phyloP scores from a whole-genome alignment of 2,329 filamentous ascomycete genomes.

The Tolypocladium nubicola region DNA sequence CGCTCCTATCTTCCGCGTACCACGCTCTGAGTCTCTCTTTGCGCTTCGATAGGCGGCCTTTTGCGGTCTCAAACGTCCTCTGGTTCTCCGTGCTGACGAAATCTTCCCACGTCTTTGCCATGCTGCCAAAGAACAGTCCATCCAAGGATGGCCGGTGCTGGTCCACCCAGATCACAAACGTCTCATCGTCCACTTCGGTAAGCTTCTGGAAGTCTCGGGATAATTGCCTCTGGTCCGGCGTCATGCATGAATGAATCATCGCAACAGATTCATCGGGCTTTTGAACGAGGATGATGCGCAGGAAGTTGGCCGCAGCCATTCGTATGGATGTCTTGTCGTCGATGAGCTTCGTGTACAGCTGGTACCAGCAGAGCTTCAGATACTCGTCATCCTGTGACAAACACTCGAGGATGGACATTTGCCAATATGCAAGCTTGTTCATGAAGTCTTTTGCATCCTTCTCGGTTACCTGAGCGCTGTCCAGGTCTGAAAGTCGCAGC shows the following conservation, averaged over 20 bases:
- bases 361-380: slow-evolving; percentile 79
- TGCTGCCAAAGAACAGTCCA: slow-evolving; percentile 66
- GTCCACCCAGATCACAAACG: slow-evolving; percentile 83
- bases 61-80: slow-evolving; percentile 66
- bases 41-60: slow-evolving; percentile 58
- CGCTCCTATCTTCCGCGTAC: slow-evolving; percentile 57
- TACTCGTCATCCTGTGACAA: slow-evolving; percentile 72
- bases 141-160: slow-evolving; percentile 71
- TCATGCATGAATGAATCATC: slow-evolving; percentile 62
- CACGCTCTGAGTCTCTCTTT: slow-evolving; percentile 75
- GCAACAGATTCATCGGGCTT: slow-evolving; percentile 73
- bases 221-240: slow-evolving; percentile 59
- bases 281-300: slow-evolving; percentile 88
- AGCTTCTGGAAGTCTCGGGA: slow-evolving; percentile 72
- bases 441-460: slow-evolving; percentile 61
- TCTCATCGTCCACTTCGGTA: slow-evolving; percentile 78
- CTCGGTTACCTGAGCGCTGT: slow-evolving; percentile 50
- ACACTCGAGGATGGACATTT: slow-evolving; percentile 74
- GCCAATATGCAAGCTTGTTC: slow-evolving; percentile 88
- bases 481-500: slow-evolving; percentile 72
- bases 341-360: slow-evolving; percentile 82
- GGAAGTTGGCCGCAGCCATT: slow-evolving; percentile 68
- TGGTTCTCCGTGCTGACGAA: slow-evolving; percentile 78
- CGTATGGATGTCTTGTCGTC: slow-evolving; percentile 59
- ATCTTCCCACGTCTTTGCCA: slow-evolving; percentile 78